Base-by-base conservation (phyloP, 495 filamentous ascomycete species). In the Trypethelium eluteriae region DNA sequence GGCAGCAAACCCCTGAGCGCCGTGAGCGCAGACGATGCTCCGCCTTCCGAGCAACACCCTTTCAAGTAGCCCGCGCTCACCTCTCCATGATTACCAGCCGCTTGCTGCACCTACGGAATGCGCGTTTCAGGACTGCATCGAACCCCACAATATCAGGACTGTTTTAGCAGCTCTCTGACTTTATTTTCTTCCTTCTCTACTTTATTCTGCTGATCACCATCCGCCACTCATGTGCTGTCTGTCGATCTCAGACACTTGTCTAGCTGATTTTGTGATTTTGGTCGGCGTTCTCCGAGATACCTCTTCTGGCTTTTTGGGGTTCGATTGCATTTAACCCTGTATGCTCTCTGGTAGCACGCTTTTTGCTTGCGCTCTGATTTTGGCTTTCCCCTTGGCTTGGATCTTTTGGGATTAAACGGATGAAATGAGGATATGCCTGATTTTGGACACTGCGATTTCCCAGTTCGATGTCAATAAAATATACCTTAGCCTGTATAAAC, bases 1-100 rank as follows among this genome's bases (percentile, higher is more conserved):
- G 82, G 81, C 39, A 76, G 81, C 50, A 78, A 82, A 68, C 82
- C 86, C 14, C 73, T 83, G 44, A 90, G 85, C 75, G 84, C 86
- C 0, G 76, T 86, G 61, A 78, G 74, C 65, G 66, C 72, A 62
- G 74, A 80, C 67, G 74, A 80, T 72, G 68, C 68, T 75, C 62
- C 70, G 74, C 25, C 53, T 34, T 34, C 53, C 6, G 53, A 59
- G 18, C 53, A 59, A 14, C 53, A 59, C 14, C 53, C 53, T 5
- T 59, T 59, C 53, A 59, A 59, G 18, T 59, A 36, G 14, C 7
- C 32, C 12, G 5, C 5, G 18, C 11, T 5, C 11, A 53, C n/a
- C 9, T 53, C 9, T 53, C n/a, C 11, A 25, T 5, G 49, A 5
- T 2, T 5, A 53, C 5, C 49, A 25, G 11, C 12, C n/a, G 49